Evolutionary conservation across 345 rosid genomes (phyloP), one percentile per base, ranked within the genome.

Genomic region (Populus nigra): DNA sequence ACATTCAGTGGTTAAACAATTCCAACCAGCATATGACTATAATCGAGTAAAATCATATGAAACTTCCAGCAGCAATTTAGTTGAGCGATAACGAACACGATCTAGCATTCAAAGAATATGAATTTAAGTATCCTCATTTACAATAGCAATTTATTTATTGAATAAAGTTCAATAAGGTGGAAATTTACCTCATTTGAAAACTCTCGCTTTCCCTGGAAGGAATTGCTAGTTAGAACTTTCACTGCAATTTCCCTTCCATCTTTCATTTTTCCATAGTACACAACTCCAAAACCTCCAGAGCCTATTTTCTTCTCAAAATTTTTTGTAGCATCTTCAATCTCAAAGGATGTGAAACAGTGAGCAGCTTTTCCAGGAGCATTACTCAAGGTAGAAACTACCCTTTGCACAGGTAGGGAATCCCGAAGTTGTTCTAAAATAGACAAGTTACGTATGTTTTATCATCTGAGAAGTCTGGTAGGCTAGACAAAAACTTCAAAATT

Each of bases 161-260:
- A 76, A 38, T 36, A 10, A 33, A 61, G 55, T 36, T 55, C 68
- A 43, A 20, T 20, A 63, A 17, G 35, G 39, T n/a, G 36, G 23
- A 68, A 69, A 69, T 25, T 81, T 84, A 92, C 99, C 99, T 96
- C 99, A 76, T 96, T 96, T 22, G 93, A 82, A 36, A 96, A 96
- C 86, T 96, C 99, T 79, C 94, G 84, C 83, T 91, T 94, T 73
- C 98, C 99, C 71, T 96, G 98, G 87, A 79, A 92, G 62, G 99
- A 91, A 82, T 94, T 88, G 78, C 89, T 91, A 5, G 81, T 83
- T 31, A 96, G 92, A 83, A 89, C 91, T 83, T 96, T 96, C 0
- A 96, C 99, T 0, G 98, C 99, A 75, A 96, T 96, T 90, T 96
- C 99, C 82, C 85, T 94, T 75, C 91, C 99, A 76, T 94, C 97